Evolutionary conservation across 805 yeast species (phyloP), one percentile per base, ranked within the genome.

Genomic region (Barnettozyma wickerhamii): DNA sequence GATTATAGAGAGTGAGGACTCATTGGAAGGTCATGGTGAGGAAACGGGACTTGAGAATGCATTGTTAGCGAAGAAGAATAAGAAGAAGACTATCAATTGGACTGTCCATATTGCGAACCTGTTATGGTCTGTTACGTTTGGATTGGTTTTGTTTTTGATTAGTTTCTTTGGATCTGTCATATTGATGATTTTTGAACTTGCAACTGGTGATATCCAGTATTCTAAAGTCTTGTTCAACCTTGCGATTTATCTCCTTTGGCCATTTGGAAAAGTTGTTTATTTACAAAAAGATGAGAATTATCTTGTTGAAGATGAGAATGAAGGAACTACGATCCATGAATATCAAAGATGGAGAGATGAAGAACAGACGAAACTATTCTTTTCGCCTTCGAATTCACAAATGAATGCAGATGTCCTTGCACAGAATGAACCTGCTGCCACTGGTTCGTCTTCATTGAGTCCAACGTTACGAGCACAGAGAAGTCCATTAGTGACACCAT

Each of bases 201-300:
- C 19, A 9, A 62, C 66, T 51, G 71, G 66, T 45, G 74, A 65
- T 36, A 63, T 77, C 29, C 75, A 74, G 17, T 90, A 90, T 52
- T 80, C 84, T 3, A 70, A 62, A 37, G 65, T 84, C 14, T 68
- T 82, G 21, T 72, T 73, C 60, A 69, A 73, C 23, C 62, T 89
- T 32, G 93, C 88, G 2, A 62, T 63, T n/a, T 93, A 86, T 56
- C 67, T 89, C 56, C 64, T 85, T 19, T 75, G 71, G 61, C 99
- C 99, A 4, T 93, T 91, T 68, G 98, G 98, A 4, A 87, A 83
- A 53, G 80, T 87, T 51, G 93, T 93, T 4, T 75, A 87, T 42
- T 68, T 91, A 47, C 74, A 72, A 45, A 79, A 79, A 46, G 96
- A 88, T 52, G 81, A 84, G 44, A 81, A 84, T 51, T 93, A 91